These are phyloP conservation scores for Neonectria coccinea DNA, from an alignment of 2,329 filamentous ascomycete species.

Conservation along the genomic window DNA sequence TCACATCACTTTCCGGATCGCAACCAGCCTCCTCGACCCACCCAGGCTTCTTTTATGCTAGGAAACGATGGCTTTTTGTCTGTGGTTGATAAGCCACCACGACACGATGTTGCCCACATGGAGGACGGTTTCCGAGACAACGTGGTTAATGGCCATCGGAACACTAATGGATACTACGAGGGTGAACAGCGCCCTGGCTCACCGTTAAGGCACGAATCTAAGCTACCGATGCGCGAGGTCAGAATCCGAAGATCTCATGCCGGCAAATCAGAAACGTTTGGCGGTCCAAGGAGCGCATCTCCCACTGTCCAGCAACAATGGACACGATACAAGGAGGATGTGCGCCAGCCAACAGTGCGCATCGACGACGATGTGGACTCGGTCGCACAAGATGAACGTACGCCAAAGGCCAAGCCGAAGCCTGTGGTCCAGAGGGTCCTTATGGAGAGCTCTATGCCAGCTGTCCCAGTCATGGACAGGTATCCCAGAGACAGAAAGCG, in stretches of 20 bases:
- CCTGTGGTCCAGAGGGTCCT: conserved; percentile 34
- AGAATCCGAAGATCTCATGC: conserved; percentile 44
- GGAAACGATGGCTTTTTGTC: conserved; percentile 54
- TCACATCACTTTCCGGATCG: conserved; percentile 27
- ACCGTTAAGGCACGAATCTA: conserved; percentile 46
- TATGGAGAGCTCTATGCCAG: conserved; percentile 42
- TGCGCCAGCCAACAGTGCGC: conserved; percentile 34
- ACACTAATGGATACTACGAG: conserved; percentile 33
- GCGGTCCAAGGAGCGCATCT: conserved; percentile 40
- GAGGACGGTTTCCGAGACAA: conserved; percentile 51
- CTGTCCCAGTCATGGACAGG: conserved; percentile 31
- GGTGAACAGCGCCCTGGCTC: conserved; percentile 40
- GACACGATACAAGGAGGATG: conserved; percentile 31
- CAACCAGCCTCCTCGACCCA: conserved; percentile 28
- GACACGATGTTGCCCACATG: conserved; percentile 44
- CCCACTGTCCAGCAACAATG: conserved; percentile 42
- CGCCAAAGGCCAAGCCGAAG: conserved; percentile 41
- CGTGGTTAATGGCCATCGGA: conserved; percentile 32
- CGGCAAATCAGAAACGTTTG: conserved; percentile 38
- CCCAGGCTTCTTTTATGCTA: conserved; percentile 47
- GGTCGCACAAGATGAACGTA: conserved; percentile 38
- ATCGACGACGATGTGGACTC: conserved; percentile 44
- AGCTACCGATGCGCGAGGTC: conserved; percentile 56
- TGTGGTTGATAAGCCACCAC: conserved; percentile 46
- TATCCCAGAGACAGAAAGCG: conserved; percentile 53